A percentile compares a stretch with the other conserved stretches of the same genome.
Evolutionary conservation across 345 rosid species (phyloP).

Genomic region (Orychophragmus violaceus): DNA sequence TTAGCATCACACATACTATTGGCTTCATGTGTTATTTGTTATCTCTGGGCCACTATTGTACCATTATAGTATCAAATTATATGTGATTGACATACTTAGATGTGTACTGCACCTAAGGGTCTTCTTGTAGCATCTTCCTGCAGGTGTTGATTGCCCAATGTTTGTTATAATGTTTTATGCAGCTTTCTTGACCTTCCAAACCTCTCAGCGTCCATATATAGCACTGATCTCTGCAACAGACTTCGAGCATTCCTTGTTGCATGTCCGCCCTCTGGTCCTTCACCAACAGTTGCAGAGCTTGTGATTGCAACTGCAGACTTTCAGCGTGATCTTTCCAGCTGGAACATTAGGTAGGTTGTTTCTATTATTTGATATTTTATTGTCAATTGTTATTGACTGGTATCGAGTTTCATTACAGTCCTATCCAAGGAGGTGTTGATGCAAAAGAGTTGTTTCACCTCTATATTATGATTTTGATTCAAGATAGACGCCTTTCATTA

Average conservation of each 20-base stretch:
- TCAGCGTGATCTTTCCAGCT: slow-evolving; percentile 82
- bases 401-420: slow-evolving; percentile 38
- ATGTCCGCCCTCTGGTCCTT: slow-evolving; percentile 95
- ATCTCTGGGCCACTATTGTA: not conserved
- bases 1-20: not conserved
- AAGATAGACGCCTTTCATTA: slow-evolving; percentile 81
- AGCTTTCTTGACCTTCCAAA: slow-evolving; percentile 93
- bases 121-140: slow-evolving; percentile 4
- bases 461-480: slow-evolving; percentile 94
- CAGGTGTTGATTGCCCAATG: slow-evolving; percentile 8
- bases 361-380: slow-evolving; percentile 7
- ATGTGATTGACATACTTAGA: not conserved
- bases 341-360: slow-evolving; percentile 63
- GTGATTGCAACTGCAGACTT: slow-evolving; percentile 93
- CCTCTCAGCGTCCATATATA: slow-evolving; percentile 82
- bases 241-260: slow-evolving; percentile 83
- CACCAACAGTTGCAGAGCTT: slow-evolving; percentile 83
- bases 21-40: not conserved
- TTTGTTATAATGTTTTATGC: slow-evolving; percentile 32
- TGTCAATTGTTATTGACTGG: slow-evolving; percentile 2
- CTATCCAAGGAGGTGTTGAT: slow-evolving; percentile 92
- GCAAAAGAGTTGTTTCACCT: slow-evolving; percentile 92
- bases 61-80: not conserved
- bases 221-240: slow-evolving; percentile 84
- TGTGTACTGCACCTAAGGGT: not conserved